phyloP scores from a whole-genome alignment of 305 asterid species.

The Galium porrigens region DNA sequence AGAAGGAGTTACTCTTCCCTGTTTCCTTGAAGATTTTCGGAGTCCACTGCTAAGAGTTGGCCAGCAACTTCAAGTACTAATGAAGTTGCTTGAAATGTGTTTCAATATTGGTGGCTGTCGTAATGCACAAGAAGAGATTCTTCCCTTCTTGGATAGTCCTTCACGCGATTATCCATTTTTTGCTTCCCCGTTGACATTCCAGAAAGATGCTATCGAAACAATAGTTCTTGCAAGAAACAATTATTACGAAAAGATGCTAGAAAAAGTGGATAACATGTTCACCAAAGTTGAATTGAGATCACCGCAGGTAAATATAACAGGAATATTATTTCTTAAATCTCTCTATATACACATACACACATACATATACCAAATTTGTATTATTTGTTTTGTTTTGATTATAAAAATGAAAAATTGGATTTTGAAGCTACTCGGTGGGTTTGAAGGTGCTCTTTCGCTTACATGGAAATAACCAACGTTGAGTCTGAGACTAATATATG shows the following conservation, averaged over 20 bases:
- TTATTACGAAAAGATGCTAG: slow-evolving; percentile 61
- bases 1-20: slow-evolving; percentile 69
- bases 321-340: background rate
- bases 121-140: slow-evolving; percentile 39
- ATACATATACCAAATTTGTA: too few species aligned
- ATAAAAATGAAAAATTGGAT: background rate
- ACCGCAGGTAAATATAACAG: slow-evolving; percentile 38
- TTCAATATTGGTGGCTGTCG: slow-evolving; percentile 37
- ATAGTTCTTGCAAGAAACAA: slow-evolving; percentile 47
- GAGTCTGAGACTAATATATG: background rate
- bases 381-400: too few species aligned
- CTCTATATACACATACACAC: too few species aligned
- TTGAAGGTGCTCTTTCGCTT: background rate
- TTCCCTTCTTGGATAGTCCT: slow-evolving; percentile 47
- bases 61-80: slow-evolving; percentile 89
- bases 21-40: slow-evolving; percentile 66
- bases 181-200: slow-evolving; percentile 55
- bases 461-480: background rate
- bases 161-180: slow-evolving; percentile 40
- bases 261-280: slow-evolving; percentile 42
- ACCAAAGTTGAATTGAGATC: slow-evolving; percentile 47
- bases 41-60: slow-evolving; percentile 86
- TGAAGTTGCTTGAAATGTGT: slow-evolving; percentile 67
- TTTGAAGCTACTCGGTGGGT: background rate
- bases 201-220: slow-evolving; percentile 46